phyloP scores from a whole-genome alignment of 768 basidiomycete genomes.

The Pisolithus orientalis region DNA sequence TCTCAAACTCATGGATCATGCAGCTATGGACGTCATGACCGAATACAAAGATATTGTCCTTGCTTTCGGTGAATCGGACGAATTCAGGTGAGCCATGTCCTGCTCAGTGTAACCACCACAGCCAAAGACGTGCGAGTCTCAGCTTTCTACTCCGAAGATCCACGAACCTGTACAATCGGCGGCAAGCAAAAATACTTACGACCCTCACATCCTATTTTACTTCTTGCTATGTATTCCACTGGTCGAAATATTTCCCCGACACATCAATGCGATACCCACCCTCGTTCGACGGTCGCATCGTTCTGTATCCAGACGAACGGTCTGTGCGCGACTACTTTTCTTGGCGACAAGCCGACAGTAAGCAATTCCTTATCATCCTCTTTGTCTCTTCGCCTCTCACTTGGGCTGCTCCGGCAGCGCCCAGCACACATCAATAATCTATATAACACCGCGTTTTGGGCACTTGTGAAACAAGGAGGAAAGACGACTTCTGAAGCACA shows the following conservation, averaged over 20 bases:
- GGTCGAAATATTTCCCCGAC: slow-evolving; percentile 74
- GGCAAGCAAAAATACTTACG: slow-evolving; percentile 81
- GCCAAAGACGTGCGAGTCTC: slow-evolving; percentile 1
- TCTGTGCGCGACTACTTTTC: slow-evolving; percentile 88
- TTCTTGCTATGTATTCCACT: slow-evolving; percentile 82
- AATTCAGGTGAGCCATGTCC: slow-evolving; percentile 68
- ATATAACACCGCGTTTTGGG: slow-evolving; percentile 96
- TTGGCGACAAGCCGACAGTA: slow-evolving; percentile 96
- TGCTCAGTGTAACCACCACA: background rate
- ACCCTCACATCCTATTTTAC: slow-evolving; percentile 85
- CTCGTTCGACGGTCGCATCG: slow-evolving; percentile 86
- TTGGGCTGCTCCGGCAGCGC: slow-evolving; percentile 13
- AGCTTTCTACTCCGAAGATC: slow-evolving; percentile 84
- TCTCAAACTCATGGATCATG: slow-evolving; percentile 86
- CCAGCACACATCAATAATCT: slow-evolving; percentile 96
- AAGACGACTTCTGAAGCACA: slow-evolving; percentile 78
- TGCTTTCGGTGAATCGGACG: slow-evolving; percentile 95
- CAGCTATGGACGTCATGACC: slow-evolving; percentile 76
- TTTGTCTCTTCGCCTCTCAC: slow-evolving; percentile 2
- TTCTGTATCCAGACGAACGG: slow-evolving; percentile 68
- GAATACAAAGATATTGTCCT: slow-evolving; percentile 79
- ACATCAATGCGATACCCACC: slow-evolving; percentile 75
- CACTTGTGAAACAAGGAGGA: slow-evolving; percentile 79
- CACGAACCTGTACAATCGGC: slow-evolving; percentile 76
- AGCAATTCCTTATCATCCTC: slow-evolving; percentile 21